Conservation (phyloP, 345 rosid species). For the Theobroma cacao region DNA sequence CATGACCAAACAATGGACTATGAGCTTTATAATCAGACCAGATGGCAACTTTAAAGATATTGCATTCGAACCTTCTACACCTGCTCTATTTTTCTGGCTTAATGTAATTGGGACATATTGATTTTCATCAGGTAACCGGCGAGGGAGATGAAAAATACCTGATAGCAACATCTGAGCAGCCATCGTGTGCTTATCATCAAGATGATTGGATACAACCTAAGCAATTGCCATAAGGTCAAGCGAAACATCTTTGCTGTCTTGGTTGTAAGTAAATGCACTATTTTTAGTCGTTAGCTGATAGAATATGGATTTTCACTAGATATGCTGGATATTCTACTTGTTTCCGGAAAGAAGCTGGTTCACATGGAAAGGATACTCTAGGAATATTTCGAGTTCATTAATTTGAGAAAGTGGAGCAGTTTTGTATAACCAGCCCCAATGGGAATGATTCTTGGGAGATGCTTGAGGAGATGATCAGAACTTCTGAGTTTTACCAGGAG, state of each 20-base stretch:
- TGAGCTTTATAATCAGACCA: too few relatives aligned
- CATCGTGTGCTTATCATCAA: constrained; percentile 57
- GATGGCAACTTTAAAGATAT: too few relatives aligned
- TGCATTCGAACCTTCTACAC: too few relatives aligned
- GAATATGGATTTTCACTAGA: constrained; percentile 20
- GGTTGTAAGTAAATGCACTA: background rate
- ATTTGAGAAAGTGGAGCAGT: constrained; percentile 71
- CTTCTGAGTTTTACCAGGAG: constrained; percentile 56
- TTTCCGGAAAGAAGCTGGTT: too few relatives aligned
- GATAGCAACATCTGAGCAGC: constrained; percentile 70
- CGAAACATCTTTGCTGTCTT: background rate
- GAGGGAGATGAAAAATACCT: constrained; percentile 69
- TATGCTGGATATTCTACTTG: constrained; percentile 67
- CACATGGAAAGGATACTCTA: too few relatives aligned
- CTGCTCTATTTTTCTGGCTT: background rate
- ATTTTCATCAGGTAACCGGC: constrained; percentile 49
- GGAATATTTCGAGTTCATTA: constrained; percentile 70
- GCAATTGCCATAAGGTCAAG: constrained; percentile 54
- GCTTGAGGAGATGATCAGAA: constrained; percentile 66
- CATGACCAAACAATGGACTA: too few relatives aligned
- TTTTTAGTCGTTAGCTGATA: background rate
- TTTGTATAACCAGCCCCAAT: constrained; percentile 59
- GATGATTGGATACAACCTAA: constrained; percentile 67
- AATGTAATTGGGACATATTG: background rate
- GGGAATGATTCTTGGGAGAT: constrained; percentile 60